Base-by-base conservation (phyloP, 2,329 filamentous ascomycete genomes). In the Calonectria fujianensis region DNA sequence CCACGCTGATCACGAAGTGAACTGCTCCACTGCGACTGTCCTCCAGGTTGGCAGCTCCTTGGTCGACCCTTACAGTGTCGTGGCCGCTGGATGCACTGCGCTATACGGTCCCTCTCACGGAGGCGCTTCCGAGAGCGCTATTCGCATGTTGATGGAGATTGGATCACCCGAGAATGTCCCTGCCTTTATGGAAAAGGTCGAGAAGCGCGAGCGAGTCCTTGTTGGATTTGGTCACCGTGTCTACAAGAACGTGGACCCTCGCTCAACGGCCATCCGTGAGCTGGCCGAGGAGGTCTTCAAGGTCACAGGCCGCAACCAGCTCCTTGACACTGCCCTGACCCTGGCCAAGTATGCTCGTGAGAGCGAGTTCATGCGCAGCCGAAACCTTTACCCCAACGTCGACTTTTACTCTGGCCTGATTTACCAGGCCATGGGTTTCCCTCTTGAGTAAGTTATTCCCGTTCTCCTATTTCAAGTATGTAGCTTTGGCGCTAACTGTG, bases 1-100 rank as follows among this genome's bases (percentile, higher is more conserved):
- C 31, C 89, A 91, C 75, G 88, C 89, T 2, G 90, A 92, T 77
- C 90, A 92, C 79, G 91, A 91, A 74, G 89, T 92, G 81, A 91
- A 91, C 76, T 88, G 89, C 78, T 89, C 89, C 2, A 91, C 90
- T 0, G 89, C 90, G 1, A 89, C 90, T 1, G 86, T 90, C 39
- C 83, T 92, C 20, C 89, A 91, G 72, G 89, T 91, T 27, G 89
- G 90, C 10, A 90, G 88, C 70, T 89, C 89, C 0, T 82, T 92
- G 14, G 88, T 91, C 0, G 91, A 92, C 77, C 90, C 90, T 0
- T 91, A 85, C 74, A 90, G 87, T 76, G 85, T 89, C 24, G 88
- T 91, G 16, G 83, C 89, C 1, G 88, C 89, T 0, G 85, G 89
- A 7, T 87, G 88, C n/a, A 86, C 90, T 0, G 89, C 89, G 0